phyloP scores from a whole-genome alignment of 2,329 filamentous ascomycete genomes.

The Remersonia thermophila region DNA sequence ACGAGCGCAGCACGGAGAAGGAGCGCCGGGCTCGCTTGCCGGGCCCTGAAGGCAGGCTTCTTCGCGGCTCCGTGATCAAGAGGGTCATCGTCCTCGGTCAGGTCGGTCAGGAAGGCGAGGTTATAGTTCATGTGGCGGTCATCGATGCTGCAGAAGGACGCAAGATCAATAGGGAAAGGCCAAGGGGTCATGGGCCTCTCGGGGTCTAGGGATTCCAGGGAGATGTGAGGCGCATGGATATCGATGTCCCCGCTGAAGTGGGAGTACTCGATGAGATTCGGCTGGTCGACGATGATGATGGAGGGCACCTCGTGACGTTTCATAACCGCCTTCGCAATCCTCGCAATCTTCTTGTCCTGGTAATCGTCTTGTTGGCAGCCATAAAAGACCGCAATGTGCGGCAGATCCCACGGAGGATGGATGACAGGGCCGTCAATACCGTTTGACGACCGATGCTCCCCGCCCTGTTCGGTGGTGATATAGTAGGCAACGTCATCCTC shows the following conservation, averaged over 20 bases:
- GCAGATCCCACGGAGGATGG: slow-evolving; percentile 33
- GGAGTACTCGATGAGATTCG: slow-evolving; percentile 26
- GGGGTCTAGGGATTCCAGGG: slow-evolving; percentile 30
- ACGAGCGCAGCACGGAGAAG: not conserved
- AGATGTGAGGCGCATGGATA: slow-evolving; percentile 34
- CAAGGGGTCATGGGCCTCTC: slow-evolving; percentile 25
- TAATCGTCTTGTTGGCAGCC: slow-evolving; percentile 31
- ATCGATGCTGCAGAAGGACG: slow-evolving; percentile 38
- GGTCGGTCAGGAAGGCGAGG: slow-evolving; percentile 35
- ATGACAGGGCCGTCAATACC: slow-evolving; percentile 26
- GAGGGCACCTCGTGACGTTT: slow-evolving; percentile 33
- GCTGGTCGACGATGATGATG: slow-evolving; percentile 35
- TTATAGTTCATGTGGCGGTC: slow-evolving; percentile 42
- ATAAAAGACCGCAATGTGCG: slow-evolving; percentile 38
- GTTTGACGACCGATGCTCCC: slow-evolving; percentile 25
- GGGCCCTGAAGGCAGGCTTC: no score
- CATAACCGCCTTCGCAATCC: slow-evolving; percentile 35
- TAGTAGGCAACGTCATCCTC: slow-evolving; percentile 23
- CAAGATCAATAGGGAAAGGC: slow-evolving; percentile 35
- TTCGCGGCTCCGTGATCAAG: no score
- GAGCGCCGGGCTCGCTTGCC: no score
- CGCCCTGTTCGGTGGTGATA: slow-evolving; percentile 29
- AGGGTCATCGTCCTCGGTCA: slow-evolving; percentile 17
- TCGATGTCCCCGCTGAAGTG: slow-evolving; percentile 26
- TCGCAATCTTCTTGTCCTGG: slow-evolving; percentile 26